Evolutionary conservation across 2,329 filamentous ascomycete species (phyloP).

Genomic region (Diaporthe longicolla): DNA sequence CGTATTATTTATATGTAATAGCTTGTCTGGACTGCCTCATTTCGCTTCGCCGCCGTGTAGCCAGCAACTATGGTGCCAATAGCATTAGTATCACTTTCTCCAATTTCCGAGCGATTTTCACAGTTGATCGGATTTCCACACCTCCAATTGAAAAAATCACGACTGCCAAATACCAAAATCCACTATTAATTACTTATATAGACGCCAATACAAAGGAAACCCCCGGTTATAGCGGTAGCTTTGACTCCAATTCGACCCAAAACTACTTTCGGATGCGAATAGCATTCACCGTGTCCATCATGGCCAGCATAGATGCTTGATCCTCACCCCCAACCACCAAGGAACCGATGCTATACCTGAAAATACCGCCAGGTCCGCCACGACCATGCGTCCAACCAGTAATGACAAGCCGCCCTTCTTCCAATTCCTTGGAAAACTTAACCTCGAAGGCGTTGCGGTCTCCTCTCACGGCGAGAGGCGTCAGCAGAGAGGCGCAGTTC

Average conservation of each 20-base stretch:
- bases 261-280: conserved; percentile 11
- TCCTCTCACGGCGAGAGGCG: conserved; percentile 25
- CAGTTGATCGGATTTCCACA: not conserved
- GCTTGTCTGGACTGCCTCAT: too few relatives aligned
- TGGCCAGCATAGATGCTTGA: conserved; percentile 17
- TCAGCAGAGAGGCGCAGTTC: not conserved
- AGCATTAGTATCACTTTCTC: not conserved
- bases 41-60: not conserved
- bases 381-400: conserved; percentile 25
- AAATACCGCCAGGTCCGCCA: conserved; percentile 4
- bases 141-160: too few relatives aligned
- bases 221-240: not conserved
- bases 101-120: not conserved
- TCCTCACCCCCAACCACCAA: conserved; percentile 23
- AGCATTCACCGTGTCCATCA: conserved; percentile 11
- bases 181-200: not conserved
- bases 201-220: not conserved
- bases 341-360: conserved; percentile 19
- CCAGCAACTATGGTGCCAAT: too few relatives aligned
- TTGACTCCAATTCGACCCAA: not conserved
- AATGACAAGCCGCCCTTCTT: conserved; percentile 21
- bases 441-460: conserved; percentile 26
- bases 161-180: not conserved
- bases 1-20: too few relatives aligned
- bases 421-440: conserved; percentile 20